These are phyloP conservation scores for Fusarium sterilihyphosum DNA, from an alignment of 2,329 filamentous ascomycete genomes.

Conservation along the genomic window DNA sequence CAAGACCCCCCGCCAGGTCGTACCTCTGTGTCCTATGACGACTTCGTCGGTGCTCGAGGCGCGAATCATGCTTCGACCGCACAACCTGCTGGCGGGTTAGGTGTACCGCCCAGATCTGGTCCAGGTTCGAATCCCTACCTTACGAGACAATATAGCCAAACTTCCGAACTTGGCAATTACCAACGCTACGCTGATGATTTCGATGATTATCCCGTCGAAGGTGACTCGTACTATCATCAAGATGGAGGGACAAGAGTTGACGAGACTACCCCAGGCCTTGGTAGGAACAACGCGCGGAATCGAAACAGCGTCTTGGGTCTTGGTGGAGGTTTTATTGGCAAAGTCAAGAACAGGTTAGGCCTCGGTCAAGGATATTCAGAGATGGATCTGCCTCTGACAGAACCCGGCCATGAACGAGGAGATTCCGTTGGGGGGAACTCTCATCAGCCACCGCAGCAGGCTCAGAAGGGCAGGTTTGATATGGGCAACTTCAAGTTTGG, in stretches of 20 bases:
- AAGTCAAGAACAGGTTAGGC: slow-evolving; percentile 88
- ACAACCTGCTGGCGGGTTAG: slow-evolving; percentile 50
- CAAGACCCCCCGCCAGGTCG: slow-evolving; percentile 71
- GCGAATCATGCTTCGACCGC: slow-evolving; percentile 58
- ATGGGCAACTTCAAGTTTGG: slow-evolving; percentile 90
- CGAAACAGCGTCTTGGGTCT: slow-evolving; percentile 90
- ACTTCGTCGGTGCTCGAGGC: slow-evolving; percentile 81
- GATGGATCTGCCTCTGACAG: slow-evolving; percentile 96
- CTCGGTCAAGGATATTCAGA: slow-evolving; percentile 92
- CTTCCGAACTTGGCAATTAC: slow-evolving; percentile 86
- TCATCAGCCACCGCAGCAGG: slow-evolving; percentile 50
- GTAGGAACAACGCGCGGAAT: slow-evolving; percentile 69
- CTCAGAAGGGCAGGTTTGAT: slow-evolving; percentile 62
- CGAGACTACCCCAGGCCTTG: slow-evolving; percentile 57
- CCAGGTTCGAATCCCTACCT: slow-evolving; percentile 55
- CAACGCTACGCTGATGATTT: slow-evolving; percentile 89
- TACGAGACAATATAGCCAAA: slow-evolving; percentile 72
- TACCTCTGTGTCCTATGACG: slow-evolving; percentile 92
- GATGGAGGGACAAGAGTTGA: slow-evolving; percentile 70
- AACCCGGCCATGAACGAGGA: slow-evolving; percentile 63
- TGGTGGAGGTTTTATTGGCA: slow-evolving; percentile 87
- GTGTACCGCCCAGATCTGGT: slow-evolving; percentile 26
- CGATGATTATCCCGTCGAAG: slow-evolving; percentile 83
- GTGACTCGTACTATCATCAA: slow-evolving; percentile 87
- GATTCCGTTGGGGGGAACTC: slow-evolving; percentile 53